Evolutionary conservation across 2,329 filamentous ascomycete genomes (phyloP).

Genomic region (Phoma sp.): DNA sequence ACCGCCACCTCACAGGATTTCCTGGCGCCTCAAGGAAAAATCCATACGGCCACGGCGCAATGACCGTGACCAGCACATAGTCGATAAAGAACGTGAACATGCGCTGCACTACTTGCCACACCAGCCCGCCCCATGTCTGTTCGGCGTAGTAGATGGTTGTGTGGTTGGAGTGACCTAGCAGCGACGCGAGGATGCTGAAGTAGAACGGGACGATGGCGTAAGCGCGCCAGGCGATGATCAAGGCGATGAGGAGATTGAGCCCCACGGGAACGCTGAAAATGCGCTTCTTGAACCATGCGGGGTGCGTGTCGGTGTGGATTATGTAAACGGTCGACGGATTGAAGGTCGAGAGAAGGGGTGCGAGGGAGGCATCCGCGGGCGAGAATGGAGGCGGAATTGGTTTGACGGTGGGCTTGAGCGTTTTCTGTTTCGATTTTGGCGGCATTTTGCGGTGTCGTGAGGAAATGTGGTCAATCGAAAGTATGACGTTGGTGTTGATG

Average conservation of each 20-base stretch:
- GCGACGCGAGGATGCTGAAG: conserved; percentile 67
- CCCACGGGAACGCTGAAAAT: conserved; percentile 80
- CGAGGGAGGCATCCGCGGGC: conserved; percentile 66
- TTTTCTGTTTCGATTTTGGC: conserved; percentile 29
- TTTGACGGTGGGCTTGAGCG: conserved; percentile 19
- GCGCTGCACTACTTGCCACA: conserved; percentile 64
- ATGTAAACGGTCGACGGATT: conserved; percentile 78
- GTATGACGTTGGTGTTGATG: conserved; percentile 17
- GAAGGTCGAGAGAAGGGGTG: conserved; percentile 71
- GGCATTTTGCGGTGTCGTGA: conserved; percentile 19
- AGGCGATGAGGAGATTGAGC: conserved; percentile 73
- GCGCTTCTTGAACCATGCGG: conserved; percentile 74
- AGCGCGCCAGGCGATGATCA: conserved; percentile 71
- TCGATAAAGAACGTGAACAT: conserved; percentile 74
- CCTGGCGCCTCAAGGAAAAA: conserved; percentile 67
- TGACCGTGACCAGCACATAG: conserved; percentile 60
- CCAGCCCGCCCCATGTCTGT: conserved; percentile 62
- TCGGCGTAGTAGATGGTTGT: conserved; percentile 65
- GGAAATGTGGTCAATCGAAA: neutral
- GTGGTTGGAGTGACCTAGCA: conserved; percentile 70
- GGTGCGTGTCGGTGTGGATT: conserved; percentile 78
- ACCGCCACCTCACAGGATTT: conserved; percentile 76
- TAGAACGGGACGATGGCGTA: conserved; percentile 77
- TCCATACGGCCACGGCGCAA: conserved; percentile 55
- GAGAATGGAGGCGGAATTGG: conserved; percentile 20